These are phyloP conservation scores for Naganishia onofrii DNA, from an alignment of 768 basidiomycete genomes.

Conservation along the genomic window DNA sequence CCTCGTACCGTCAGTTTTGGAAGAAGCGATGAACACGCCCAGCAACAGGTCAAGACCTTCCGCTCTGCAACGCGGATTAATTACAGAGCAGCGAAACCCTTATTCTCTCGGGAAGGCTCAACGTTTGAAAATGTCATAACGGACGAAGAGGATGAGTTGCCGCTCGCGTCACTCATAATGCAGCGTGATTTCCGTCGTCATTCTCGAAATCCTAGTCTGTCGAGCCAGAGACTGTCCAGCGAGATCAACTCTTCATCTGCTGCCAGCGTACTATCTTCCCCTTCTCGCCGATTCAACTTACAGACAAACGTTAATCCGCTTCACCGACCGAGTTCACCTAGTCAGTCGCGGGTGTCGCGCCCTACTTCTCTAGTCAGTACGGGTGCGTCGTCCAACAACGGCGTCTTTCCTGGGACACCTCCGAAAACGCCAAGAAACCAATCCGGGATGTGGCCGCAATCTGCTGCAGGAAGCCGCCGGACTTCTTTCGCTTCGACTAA, in stretches of 20 bases:
- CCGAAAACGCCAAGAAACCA: conserved; percentile 14
- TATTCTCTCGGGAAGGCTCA: conserved; percentile 15
- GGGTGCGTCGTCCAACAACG: background rate
- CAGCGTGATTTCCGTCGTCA: background rate
- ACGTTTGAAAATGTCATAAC: background rate
- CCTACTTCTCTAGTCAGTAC: background rate
- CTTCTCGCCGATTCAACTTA: background rate
- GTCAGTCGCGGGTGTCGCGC: background rate
- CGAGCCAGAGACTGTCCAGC: conserved; percentile 1
- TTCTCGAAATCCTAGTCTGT: background rate
- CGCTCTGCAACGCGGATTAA: background rate
- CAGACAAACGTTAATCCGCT: background rate
- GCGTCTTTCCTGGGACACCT: conserved; percentile 7
- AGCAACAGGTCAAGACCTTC: conserved; percentile 18
- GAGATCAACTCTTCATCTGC: background rate
- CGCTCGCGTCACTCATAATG: background rate
- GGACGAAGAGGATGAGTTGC: background rate
- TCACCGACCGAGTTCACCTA: conserved; percentile 1
- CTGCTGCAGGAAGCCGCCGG: conserved; percentile 19
- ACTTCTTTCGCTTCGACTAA: conserved; percentile 23
- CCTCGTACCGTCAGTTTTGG: conserved; percentile 16
- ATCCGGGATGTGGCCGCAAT: conserved; percentile 1
- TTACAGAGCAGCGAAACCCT: conserved; percentile 1
- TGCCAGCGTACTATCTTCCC: background rate
- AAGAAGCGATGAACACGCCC: conserved; percentile 12